Conservation (phyloP, 1,284 basidiomycete genomes). For the Ceraceosorus guamensis region DNA sequence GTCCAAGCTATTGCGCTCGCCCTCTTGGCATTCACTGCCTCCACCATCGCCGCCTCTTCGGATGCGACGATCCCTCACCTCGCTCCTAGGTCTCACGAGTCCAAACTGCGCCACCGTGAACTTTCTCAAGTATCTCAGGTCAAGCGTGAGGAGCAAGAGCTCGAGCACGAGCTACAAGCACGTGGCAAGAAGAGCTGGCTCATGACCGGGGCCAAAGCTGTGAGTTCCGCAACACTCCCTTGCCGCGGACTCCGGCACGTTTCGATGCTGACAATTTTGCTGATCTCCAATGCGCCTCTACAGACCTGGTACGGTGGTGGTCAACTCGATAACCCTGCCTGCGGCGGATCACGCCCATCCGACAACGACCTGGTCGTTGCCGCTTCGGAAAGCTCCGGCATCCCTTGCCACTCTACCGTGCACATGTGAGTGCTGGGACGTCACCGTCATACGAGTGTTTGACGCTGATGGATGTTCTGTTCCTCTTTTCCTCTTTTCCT, state of each 20-base stretch:
- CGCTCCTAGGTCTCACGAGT: too few relatives aligned
- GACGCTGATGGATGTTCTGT: not conserved
- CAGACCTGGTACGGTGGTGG: constrained; percentile 36
- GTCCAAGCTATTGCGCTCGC: too few relatives aligned
- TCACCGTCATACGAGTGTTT: not conserved
- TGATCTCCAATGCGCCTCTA: too few relatives aligned
- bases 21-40: too few relatives aligned
- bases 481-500: not conserved
- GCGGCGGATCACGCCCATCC: constrained; percentile 32
- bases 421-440: constrained; percentile 11
- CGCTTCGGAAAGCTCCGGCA: constrained; percentile 25
- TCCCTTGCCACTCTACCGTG: constrained; percentile 33
- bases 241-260: too few relatives aligned
- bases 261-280: too few relatives aligned
- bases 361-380: constrained; percentile 33
- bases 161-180: not conserved
- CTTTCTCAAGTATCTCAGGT: not conserved
- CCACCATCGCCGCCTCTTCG: too few relatives aligned
- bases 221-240: too few relatives aligned
- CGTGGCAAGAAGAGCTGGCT: not conserved
- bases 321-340: constrained; percentile 38
- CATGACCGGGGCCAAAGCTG: not conserved
- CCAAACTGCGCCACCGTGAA: not conserved
- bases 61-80: too few relatives aligned
- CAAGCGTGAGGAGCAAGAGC: not conserved